Conservation (phyloP, 768 basidiomycete species). For the Mycena indigotica region DNA sequence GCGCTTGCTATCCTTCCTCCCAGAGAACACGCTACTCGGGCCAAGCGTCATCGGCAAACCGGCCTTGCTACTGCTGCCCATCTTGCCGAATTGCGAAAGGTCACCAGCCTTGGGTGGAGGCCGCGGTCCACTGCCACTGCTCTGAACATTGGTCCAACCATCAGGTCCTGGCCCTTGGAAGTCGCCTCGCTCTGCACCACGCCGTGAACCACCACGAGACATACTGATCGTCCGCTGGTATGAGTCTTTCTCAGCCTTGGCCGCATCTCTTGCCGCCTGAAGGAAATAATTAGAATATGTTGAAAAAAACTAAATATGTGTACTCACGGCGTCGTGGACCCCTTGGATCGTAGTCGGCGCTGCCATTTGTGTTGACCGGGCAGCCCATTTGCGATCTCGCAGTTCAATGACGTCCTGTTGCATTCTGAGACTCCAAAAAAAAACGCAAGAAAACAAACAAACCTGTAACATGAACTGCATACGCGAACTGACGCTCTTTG, state of each 20-base stretch:
- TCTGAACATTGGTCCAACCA: constrained; percentile 79
- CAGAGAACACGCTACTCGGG: constrained; percentile 80
- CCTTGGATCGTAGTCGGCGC: constrained; percentile 89
- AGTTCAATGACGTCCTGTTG: constrained; percentile 87
- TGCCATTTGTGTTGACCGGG: constrained; percentile 61
- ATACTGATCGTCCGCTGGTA: constrained; percentile 68
- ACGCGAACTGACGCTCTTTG: constrained; percentile 74
- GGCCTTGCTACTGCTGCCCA: constrained; percentile 77
- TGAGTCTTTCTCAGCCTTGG: constrained; percentile 60
- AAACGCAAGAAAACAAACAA: constrained; percentile 26
- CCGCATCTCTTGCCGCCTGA: constrained; percentile 77
- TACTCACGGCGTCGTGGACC: constrained; percentile 80
- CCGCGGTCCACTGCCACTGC: constrained; percentile 48
- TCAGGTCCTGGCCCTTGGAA: constrained; percentile 67
- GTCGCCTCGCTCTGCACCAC: constrained; percentile 72
- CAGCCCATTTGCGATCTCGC: constrained; percentile 79
- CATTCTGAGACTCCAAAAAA: constrained; percentile 7
- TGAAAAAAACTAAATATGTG: constrained; percentile 5
- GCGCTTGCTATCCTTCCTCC: constrained; percentile 66
- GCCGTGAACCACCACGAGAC: constrained; percentile 89
- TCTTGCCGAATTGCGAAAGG: constrained; percentile 86
- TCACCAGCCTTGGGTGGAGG: constrained; percentile 81
- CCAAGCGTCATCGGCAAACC: constrained; percentile 73
- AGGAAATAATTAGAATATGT: constrained; percentile 6
- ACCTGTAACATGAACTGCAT: constrained; percentile 98